Conservation (phyloP, 495 filamentous ascomycete species). For the Penicillium soppii region DNA sequence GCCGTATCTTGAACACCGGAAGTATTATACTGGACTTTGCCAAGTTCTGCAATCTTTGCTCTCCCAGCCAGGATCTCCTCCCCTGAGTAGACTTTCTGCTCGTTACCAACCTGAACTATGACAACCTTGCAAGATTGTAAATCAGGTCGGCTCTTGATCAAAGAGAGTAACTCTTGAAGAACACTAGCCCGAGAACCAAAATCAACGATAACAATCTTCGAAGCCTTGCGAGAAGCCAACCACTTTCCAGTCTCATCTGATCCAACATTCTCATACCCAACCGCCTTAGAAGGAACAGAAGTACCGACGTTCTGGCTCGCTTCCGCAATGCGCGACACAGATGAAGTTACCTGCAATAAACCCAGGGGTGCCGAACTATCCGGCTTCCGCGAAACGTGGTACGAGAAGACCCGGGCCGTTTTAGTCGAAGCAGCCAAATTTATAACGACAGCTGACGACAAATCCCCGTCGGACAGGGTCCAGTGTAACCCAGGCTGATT, state of each 20-base stretch:
- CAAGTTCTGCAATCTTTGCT: slow-evolving; percentile 11
- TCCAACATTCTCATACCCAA: slow-evolving; percentile 22
- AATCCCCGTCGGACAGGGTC: slow-evolving; percentile 43
- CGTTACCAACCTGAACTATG: slow-evolving; percentile 41
- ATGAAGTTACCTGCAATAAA: slow-evolving; percentile 28
- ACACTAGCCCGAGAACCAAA: slow-evolving; percentile 49
- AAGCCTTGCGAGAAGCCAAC: slow-evolving; percentile 13
- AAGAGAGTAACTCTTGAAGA: slow-evolving; percentile 30
- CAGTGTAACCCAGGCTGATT: slow-evolving; percentile 25
- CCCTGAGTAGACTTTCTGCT: slow-evolving; percentile 32
- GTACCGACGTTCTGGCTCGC: slow-evolving; percentile 23
- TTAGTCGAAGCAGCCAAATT: slow-evolving; percentile 50
- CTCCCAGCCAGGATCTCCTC: slow-evolving; percentile 17
- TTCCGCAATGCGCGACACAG: slow-evolving; percentile 18
- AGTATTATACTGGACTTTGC: slow-evolving; percentile 42
- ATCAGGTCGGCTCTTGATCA: slow-evolving; percentile 16
- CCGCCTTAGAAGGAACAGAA: slow-evolving; percentile 15
- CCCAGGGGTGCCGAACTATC: slow-evolving; percentile 17
- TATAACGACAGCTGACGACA: slow-evolving; percentile 39
- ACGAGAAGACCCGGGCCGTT: slow-evolving; percentile 44
- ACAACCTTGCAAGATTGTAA: slow-evolving; percentile 21
- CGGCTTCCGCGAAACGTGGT: slow-evolving; percentile 19
- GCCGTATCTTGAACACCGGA: slow-evolving; percentile 38
- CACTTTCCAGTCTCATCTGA: slow-evolving; percentile 12
- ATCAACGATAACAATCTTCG: slow-evolving; percentile 50